Evolutionary conservation across 1,139 yeast species (phyloP).

Genomic region (Meyerozyma sp.): DNA sequence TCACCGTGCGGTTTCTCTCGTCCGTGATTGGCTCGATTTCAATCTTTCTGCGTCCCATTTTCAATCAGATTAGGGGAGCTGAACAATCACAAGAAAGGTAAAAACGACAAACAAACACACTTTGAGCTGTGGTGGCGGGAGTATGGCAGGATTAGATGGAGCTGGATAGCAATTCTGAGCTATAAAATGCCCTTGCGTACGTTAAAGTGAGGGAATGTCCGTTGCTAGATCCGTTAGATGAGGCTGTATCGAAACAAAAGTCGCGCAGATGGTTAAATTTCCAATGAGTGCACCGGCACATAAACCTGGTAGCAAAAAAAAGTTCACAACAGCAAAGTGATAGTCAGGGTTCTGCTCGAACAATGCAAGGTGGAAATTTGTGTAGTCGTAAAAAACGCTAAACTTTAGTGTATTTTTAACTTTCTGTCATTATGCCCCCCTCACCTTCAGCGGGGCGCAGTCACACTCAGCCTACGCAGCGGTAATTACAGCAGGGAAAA

Average conservation of each 20-base stretch:
- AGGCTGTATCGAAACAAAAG: not conserved
- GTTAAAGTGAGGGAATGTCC: not conserved
- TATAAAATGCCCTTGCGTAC: no score
- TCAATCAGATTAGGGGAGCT: not conserved
- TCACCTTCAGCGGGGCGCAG: no score
- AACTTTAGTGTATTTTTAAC: no score
- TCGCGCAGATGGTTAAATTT: not conserved
- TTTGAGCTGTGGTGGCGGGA: no score
- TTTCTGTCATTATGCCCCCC: no score
- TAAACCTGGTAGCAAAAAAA: not conserved
- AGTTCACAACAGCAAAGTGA: not conserved
- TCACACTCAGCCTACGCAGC: no score
- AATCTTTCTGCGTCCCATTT: conserved; percentile 95
- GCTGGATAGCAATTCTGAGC: no score
- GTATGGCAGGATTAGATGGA: no score
- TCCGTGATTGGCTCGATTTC: conserved; percentile 88
- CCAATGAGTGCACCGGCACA: not conserved
- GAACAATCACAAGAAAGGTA: not conserved
- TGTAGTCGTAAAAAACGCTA: not conserved
- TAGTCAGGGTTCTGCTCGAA: not conserved
- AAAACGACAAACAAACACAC: not conserved
- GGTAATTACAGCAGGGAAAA: no score
- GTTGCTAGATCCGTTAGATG: not conserved
- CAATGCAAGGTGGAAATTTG: not conserved
- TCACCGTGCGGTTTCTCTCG: conserved; percentile 82